These are phyloP conservation scores for barrel medic (Medicago truncatula) DNA, from an alignment of 306 rosid genomes.

Conservation along the genomic window MtrunA17r5.0-ANR NC_053044.1:4622501-4623000, in stretches of 20 bases:
- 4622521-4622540: too few species aligned
- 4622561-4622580: background rate
- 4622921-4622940: constrained; percentile 71
- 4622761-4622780: constrained; percentile 93
- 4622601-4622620: too few species aligned
- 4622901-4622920: constrained; percentile 13
- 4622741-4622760: constrained; percentile 78
- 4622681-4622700: background rate
- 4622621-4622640: background rate
- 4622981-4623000: constrained; percentile 77
- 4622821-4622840: background rate
- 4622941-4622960: constrained; percentile 91
- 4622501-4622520: too few species aligned
- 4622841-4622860: background rate
- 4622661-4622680: background rate
- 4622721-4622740: constrained; percentile 56
- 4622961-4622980: constrained; percentile 76
- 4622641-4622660: constrained; percentile 5
- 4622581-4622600: background rate
- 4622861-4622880: background rate
- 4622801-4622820: constrained; percentile 63
- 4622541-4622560: background rate
- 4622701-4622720: constrained; percentile 31
- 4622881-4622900: constrained; percentile 37
- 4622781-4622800: constrained; percentile 89